A percentile compares a stretch with the other conserved stretches of the same genome.
Evolutionary conservation across 2,329 filamentous ascomycete species (phyloP).

Genomic region (Diaporthe ilicicola): DNA sequence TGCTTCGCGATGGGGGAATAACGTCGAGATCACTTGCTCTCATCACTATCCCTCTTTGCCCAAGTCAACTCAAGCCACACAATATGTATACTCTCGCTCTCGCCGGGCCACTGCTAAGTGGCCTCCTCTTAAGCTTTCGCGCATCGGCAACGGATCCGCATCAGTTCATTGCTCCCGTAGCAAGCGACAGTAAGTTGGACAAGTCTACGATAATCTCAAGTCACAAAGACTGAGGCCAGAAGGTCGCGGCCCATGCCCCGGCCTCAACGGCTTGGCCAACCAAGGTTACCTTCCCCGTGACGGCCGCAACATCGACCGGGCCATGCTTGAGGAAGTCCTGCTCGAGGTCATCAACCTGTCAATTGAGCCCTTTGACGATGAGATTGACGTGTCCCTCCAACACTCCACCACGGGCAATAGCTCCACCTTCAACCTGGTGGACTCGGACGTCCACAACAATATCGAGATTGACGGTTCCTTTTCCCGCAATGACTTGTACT

Average conservation of each 20-base stretch:
- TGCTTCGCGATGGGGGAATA: neutral
- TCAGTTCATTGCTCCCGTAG: neutral
- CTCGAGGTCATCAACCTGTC: constrained; percentile 41
- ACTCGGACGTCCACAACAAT: constrained; percentile 35
- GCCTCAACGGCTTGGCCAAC: constrained; percentile 48
- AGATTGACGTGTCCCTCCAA: constrained; percentile 43
- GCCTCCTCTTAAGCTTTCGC: neutral
- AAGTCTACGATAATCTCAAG: neutral
- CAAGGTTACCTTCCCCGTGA: constrained; percentile 46
- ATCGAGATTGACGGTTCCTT: constrained; percentile 38
- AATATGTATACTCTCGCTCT: neutral
- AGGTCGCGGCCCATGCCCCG: constrained; percentile 44
- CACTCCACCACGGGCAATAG: constrained; percentile 32
- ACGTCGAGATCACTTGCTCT: too few species aligned
- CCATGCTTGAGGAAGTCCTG: constrained; percentile 40
- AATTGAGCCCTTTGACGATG: constrained; percentile 35
- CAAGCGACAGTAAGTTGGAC: constrained; percentile 7
- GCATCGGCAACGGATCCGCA: neutral
- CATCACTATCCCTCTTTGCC: neutral
- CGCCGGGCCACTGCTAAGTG: neutral
- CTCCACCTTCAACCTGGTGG: constrained; percentile 36
- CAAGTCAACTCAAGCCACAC: neutral
- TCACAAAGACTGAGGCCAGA: neutral
- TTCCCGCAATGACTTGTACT: constrained; percentile 40
- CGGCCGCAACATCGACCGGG: constrained; percentile 41